These are phyloP conservation scores for Pythium guiyangense DNA, from an alignment of 352 stramenopile species.

Conservation along the genomic window DNA sequence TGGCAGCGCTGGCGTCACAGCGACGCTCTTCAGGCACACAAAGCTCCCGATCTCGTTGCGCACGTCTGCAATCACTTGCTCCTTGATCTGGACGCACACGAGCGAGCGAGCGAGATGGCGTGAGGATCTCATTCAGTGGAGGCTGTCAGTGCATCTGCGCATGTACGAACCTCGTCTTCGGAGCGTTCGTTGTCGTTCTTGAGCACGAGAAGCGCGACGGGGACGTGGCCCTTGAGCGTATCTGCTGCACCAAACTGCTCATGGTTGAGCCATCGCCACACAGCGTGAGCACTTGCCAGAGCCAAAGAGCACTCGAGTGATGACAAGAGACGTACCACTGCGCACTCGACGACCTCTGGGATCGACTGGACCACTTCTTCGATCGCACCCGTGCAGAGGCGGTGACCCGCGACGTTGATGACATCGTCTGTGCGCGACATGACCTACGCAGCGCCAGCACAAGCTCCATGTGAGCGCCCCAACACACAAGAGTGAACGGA, in stretches of 20 bases:
- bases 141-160: neutral
- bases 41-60: conserved; percentile 25
- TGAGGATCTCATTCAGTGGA: neutral
- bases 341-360: conserved; percentile 82
- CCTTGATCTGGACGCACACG: conserved; percentile 11
- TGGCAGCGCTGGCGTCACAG: conserved; percentile 20
- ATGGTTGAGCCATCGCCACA: neutral
- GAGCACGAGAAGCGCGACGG: conserved; percentile 27
- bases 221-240: conserved; percentile 25
- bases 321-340: conserved; percentile 42
- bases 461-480: neutral
- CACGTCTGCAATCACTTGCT: conserved; percentile 20
- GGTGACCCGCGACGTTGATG: conserved; percentile 88
- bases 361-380: conserved; percentile 87
- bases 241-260: conserved; percentile 16
- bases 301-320: no score
- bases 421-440: conserved; percentile 91
- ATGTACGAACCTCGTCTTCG: conserved; percentile 16
- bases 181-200: conserved; percentile 19
- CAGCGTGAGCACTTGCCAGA: neutral
- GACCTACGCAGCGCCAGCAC: conserved; percentile 32
- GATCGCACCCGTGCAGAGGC: conserved; percentile 84
- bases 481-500: neutral
- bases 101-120: neutral
- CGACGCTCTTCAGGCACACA: conserved; percentile 25